Base-by-base conservation (phyloP, 371 early-diverging fungal genomes). In the Phascolomyces articulosus region DNA sequence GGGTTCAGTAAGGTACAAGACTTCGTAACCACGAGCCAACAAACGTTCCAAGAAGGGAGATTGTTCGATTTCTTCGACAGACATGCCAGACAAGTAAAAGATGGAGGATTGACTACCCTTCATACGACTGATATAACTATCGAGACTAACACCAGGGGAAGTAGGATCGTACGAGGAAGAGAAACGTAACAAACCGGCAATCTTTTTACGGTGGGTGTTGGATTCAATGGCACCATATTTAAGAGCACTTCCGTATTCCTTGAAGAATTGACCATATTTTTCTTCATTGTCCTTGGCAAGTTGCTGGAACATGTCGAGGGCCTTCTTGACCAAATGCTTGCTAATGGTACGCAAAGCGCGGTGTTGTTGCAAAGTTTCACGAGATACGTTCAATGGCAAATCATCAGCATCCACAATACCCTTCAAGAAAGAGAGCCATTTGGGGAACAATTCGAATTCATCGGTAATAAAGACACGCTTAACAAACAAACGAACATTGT, bases 391-490 rank as follows among this genome's bases (percentile, higher is more conserved):
- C 40, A 99, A 75, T 3, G 99, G 96, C 64, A 98, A 78, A 72
- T 99, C 97, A 68, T 95, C 95, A 3, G 93, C 91, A 73, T 96
- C 95, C 9, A 99, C 91, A 24, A 97, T 79, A 40, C 95, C 98
- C 71, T 89, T 88, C 40, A 91, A 59, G 79, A 92, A 92, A 8
- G 80, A 75, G 29, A 90, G 80, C 85, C 84, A 95, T 61, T 79
- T 84, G 63, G 90, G 96, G 75, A 91, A 70, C 66, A 92, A 82
- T 31, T 91, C 90, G 26, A 91, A 76, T 54, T 96, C 97, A 59
- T 96, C 97, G 15, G 96, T 95, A 68, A 99, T 95, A 77, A 98
- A 97, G 9, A 99, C 97, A 59, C 95, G 93, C 63, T 90, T 88
- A 47, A 96, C 95, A 83, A 93, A 97, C 29, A 99, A 79, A 74